These are phyloP conservation scores for Ilyonectria mors-panacis DNA, from an alignment of 2,329 filamentous ascomycete genomes.

Conservation along the genomic window DNA sequence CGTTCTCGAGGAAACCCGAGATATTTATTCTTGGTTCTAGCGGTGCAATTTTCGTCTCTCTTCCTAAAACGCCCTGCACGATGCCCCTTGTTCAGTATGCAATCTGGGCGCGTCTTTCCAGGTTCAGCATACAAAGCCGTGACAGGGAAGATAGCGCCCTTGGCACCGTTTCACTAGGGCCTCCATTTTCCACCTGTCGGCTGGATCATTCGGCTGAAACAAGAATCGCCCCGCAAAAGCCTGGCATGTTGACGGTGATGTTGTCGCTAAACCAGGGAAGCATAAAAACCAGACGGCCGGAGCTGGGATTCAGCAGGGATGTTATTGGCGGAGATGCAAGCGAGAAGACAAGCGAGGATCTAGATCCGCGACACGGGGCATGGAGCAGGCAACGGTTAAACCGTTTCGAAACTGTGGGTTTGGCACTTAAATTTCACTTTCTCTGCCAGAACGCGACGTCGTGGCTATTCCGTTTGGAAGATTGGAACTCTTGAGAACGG, in stretches of 20 bases:
- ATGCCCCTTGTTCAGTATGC: background rate
- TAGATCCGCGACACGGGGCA: slow-evolving; percentile 1
- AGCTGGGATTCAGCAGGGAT: background rate
- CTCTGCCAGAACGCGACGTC: background rate
- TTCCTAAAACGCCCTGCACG: background rate
- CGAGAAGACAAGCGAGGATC: slow-evolving; percentile 2
- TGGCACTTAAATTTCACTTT: slow-evolving; percentile 20
- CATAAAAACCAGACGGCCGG: background rate
- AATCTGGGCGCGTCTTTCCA: background rate
- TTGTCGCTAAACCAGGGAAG: slow-evolving; percentile 9
- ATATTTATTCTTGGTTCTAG: slow-evolving; percentile 13
- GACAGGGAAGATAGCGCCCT: background rate
- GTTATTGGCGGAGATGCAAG: slow-evolving; percentile 13
- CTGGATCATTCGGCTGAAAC: background rate
- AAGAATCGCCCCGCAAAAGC: background rate
- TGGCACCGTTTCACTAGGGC: slow-evolving; percentile 15
- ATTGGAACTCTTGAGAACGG: no score
- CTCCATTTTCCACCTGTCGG: background rate
- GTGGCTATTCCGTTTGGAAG: no score
- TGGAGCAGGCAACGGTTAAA: slow-evolving; percentile 5
- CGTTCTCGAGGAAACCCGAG: background rate
- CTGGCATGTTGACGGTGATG: slow-evolving; percentile 10
- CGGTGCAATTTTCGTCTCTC: background rate
- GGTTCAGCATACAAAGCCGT: background rate
- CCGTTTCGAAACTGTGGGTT: slow-evolving; percentile 19